phyloP scores from a whole-genome alignment of 345 rosid species.

The Syzygium jambos region DNA sequence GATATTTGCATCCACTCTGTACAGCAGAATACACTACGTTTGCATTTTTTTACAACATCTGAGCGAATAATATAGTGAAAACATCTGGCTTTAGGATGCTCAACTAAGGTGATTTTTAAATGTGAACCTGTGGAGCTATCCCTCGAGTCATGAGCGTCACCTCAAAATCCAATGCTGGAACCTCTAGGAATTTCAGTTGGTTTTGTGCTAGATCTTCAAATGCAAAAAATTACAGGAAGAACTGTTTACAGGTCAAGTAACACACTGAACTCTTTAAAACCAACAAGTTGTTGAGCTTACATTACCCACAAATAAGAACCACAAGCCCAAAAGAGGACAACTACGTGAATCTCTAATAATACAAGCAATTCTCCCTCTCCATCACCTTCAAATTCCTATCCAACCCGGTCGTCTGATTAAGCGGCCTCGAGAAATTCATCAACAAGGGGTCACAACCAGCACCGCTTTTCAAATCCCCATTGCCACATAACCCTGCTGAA shows the following conservation, averaged over 20 bases:
- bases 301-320: background rate
- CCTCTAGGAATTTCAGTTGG: background rate
- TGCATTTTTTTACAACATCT: background rate
- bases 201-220: background rate
- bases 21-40: background rate
- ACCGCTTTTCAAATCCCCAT: conserved; percentile 30
- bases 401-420: conserved; percentile 28
- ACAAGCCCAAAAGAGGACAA: background rate
- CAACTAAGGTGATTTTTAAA: background rate
- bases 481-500: conserved; percentile 27
- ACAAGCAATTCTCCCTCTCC: conserved; percentile 10
- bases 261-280: background rate
- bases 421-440: conserved; percentile 38
- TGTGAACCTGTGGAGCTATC: background rate
- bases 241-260: background rate
- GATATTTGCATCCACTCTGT: background rate
- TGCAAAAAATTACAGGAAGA: background rate
- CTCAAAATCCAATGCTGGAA: background rate
- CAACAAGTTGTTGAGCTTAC: conserved; percentile 59
- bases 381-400: conserved; percentile 17
- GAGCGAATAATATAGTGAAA: background rate
- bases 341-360: conserved; percentile 7
- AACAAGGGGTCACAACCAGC: conserved; percentile 33
- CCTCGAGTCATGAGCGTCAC: background rate
- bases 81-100: background rate